Base-by-base conservation (phyloP, 768 basidiomycete genomes). In the Hirschioporus abietinus region DNA sequence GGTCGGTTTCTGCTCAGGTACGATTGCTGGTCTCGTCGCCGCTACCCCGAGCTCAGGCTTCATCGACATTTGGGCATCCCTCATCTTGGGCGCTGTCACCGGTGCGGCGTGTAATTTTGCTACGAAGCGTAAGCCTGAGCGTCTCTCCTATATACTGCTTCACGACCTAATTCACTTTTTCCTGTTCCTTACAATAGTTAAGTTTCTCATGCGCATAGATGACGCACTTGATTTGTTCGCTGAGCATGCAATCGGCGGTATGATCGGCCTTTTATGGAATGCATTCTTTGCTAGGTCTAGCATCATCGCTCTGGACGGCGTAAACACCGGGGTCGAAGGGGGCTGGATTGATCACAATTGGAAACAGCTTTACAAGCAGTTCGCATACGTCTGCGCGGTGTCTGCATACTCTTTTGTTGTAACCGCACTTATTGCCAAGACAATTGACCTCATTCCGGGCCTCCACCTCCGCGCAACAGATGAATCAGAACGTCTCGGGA, bases 191-290 rank as follows among this genome's bases (percentile, higher is more conserved):
- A 30, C 30, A 30, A 1, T 69, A 92, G 90, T 90, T 25, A 92
- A 92, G 77, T 83, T 84, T 69, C 72, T 90, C 35, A 68, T 95
- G 65, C 77, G 80, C 20, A 84, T 95, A 65, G 95, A 97, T 74
- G 95, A 96, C 72, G 88, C 93, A 0, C 88, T 97, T 63, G 95
- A 98, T 82, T 84, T 95, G 60, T 96, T 94, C 74, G 94, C 95
- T 20, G 88, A 93, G 72, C 95, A 97, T 80, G 95, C 90, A 42
- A 78, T 96, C 57, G 93, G 93, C 7, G 92, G 93, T 26, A 85
- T 92, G 57, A 77, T 92, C 64, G 95, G 93, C 58, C 81, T 92
- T 18, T 73, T 93, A 62, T 69, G 83, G 70, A 94, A 91, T 66
- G 93, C 78, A 18, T 82, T 95, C 71, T 93, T 95, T 71, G 93